Evolutionary conservation across 2,329 filamentous ascomycete genomes (phyloP), one percentile per base, ranked within the genome.

Genomic region (Beauveria brongniartii): DNA sequence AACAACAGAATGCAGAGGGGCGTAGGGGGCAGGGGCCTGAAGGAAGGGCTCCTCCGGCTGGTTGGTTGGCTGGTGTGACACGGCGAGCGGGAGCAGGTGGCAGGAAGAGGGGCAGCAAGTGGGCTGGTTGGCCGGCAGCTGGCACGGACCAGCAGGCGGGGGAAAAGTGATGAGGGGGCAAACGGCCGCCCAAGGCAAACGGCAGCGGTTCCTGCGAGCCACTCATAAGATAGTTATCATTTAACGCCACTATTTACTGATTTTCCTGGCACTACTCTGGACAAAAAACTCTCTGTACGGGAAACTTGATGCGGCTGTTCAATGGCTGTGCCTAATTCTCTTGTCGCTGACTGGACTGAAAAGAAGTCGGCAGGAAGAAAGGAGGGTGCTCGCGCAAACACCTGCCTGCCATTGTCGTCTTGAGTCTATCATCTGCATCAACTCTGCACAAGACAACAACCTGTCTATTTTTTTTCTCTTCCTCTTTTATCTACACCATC

Each of bases 101-200:
- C 54, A 22, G 41, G 34, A 48, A 28, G 28, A 30, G 43, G 54
- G 43, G 54, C 34, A 56, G 54, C 44, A 30, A 28, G 54, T 56
- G 30, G 28, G 48, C 48, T 34, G 53, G 53, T 22, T 55, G 40
- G 53, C 10, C 28, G 43, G 54, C 54, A 24, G 54, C 54, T 48
- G 54, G 54, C 54, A 57, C 55, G 55, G 55, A 57, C 55, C 46
- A 46, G 46, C 44, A 57, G 46, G 30, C 41, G 40, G 55, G 18
- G 18, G 26, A 28, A 16, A 4, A 18, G 26, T 50, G 24, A 50
- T 26, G 44, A 30, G 41, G 22, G n/a, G 30, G 40, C 43, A 57
- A 57, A 57, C 44, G 55, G 46, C 43, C 28, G 51, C 30, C n/a
- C n/a, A 28, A 47, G 24, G 54, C 43, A 47, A 37, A 48, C 43